Evolutionary conservation across 225 moss, liverwort and hornwort species (phyloP).

Genomic region (Lunularia cruciata): DNA sequence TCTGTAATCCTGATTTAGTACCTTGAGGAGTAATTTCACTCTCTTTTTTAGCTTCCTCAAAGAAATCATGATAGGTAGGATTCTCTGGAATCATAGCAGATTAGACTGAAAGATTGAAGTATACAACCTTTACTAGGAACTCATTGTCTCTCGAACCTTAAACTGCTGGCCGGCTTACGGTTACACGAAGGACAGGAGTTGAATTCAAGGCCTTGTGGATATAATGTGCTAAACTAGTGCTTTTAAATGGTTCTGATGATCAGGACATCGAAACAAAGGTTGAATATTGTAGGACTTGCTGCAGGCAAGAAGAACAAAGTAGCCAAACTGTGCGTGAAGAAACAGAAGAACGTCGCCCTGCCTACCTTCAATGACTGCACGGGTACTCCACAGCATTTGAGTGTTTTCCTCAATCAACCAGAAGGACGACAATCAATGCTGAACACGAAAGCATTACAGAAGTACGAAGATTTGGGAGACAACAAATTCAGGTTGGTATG

Average conservation of each 20-base stretch:
- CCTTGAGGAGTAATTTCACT: too few species aligned
- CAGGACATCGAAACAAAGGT: slow-evolving; percentile 2
- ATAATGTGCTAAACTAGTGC: background rate
- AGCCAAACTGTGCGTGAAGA: slow-evolving; percentile 39
- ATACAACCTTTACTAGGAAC: too few species aligned
- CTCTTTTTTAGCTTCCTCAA: background rate
- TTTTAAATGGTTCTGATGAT: background rate
- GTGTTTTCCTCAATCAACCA: slow-evolving; percentile 42
- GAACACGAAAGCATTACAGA: slow-evolving; percentile 42
- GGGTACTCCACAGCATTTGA: slow-evolving; percentile 39
- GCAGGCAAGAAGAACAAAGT: slow-evolving; percentile 32
- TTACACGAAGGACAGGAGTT: too few species aligned
- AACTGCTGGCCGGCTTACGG: too few species aligned
- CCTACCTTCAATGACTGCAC: slow-evolving; percentile 32
- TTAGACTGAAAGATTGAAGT: too few species aligned
- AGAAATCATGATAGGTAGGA: background rate
- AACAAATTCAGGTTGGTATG: slow-evolving; percentile 35
- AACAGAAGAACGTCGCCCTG: slow-evolving; percentile 33
- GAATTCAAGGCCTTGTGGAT: too few species aligned
- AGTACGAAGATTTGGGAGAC: slow-evolving; percentile 35
- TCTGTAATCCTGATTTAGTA: too few species aligned
- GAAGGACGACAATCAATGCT: slow-evolving; percentile 51
- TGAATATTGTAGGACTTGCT: slow-evolving; percentile 1
- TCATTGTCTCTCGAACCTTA: background rate
- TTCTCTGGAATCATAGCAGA: too few species aligned